Evolutionary conservation across 306 rosid species (phyloP), one percentile per base, ranked within the genome.

Genomic region (Pterocarpus macrocarpus): DNA sequence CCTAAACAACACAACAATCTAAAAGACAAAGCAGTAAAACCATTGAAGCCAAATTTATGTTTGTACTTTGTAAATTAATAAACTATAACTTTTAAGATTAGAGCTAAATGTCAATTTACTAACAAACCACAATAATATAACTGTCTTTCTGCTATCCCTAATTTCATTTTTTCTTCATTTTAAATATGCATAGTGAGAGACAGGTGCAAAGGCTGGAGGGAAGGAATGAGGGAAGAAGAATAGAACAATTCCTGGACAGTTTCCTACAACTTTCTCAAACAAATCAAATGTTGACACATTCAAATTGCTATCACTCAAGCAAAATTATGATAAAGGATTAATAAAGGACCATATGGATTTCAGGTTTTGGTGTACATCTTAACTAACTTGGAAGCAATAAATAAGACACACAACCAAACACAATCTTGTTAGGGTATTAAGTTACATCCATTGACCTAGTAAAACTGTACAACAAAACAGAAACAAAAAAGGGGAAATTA

Each of bases 11-110:
- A 77, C 38, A 81, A 16, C 17, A 43, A 71, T 61, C 59, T 67
- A 56, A 69, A 78, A 85, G 78, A 56, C 32, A 73, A 75, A 36
- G 62, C 66, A 80, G 47, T 15, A 76, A 56, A 80, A 63, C 39
- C 53, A 64, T 32, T 36, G 83, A 33, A 34, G 5, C 79, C 69
- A 57, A 76, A 77, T 13, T 64, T 36, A 52, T 33, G 10, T 35
- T 56, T 17, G 28, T 69, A 49, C 1, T 43, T 43, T 43, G 47
- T 43, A 2, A 5, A 45, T 61, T 55, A 2, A 69, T 16, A 30
- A 72, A 45, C 78, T 53, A 63, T 15, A 17, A 69, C 13, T 32
- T 32, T 69, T 70, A 39, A 58, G 32, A 67, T 56, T 45, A 52
- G 64, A 39, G 58, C 62, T 58, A 66, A 44, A 66, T 55, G 36